Conservation (phyloP, 495 filamentous ascomycete species). For the Neurospora sp. region DNA sequence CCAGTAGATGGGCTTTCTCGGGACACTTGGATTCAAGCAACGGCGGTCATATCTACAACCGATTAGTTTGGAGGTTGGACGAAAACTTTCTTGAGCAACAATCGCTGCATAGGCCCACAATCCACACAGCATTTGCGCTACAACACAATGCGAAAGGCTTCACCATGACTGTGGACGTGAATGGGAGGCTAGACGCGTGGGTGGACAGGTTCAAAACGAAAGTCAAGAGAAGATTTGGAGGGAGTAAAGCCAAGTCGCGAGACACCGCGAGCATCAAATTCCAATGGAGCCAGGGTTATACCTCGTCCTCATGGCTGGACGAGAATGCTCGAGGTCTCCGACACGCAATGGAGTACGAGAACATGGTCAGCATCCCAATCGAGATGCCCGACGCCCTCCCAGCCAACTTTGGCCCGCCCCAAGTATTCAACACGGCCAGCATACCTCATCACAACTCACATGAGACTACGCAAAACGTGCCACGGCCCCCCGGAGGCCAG, state of each 20-base stretch:
- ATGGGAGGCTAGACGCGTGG: constrained; percentile 10
- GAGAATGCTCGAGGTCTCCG: constrained; percentile 10
- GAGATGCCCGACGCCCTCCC: constrained; percentile 13
- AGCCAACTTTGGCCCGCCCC: constrained; percentile 4
- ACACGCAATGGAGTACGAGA: constrained; percentile 14
- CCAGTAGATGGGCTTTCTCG: constrained; percentile 10
- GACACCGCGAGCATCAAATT: constrained; percentile 9
- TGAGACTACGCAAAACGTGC: background rate
- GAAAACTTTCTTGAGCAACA: constrained; percentile 21
- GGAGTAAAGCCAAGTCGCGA: background rate
- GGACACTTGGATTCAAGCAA: background rate
- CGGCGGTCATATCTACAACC: constrained; percentile 10
- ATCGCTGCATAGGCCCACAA: constrained; percentile 16
- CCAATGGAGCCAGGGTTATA: constrained; percentile 12
- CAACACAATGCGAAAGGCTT: constrained; percentile 24
- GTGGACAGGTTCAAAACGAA: constrained; percentile 3
- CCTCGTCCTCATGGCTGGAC: constrained; percentile 8
- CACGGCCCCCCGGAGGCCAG: background rate
- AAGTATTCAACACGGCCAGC: background rate
- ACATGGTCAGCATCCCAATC: constrained; percentile 12
- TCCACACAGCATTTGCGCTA: constrained; percentile 26
- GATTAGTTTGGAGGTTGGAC: constrained; percentile 22
- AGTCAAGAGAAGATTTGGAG: constrained; percentile 3
- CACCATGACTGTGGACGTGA: constrained; percentile 23
- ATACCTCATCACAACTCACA: background rate